phyloP scores from a whole-genome alignment of 176 grass and related monocot genomes.

The Zea mays region DNA sequence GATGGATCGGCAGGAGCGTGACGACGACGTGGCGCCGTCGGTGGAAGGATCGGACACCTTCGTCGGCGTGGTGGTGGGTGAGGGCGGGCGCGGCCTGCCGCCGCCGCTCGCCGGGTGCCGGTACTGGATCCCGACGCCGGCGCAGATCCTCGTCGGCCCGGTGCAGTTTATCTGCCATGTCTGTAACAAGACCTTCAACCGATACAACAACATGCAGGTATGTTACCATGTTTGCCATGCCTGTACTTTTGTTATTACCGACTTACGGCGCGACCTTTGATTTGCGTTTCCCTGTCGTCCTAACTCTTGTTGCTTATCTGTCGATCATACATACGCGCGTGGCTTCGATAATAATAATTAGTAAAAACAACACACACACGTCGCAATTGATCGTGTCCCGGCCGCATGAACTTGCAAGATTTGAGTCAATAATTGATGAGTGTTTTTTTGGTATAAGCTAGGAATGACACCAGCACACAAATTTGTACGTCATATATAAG shows the following conservation, averaged over 20 bases:
- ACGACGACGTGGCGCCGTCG: conserved; percentile 20
- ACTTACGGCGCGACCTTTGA: neutral
- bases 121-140: conserved; percentile 84
- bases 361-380: neutral
- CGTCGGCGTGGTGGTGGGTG: neutral
- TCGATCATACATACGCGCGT: neutral
- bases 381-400: neutral
- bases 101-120: conserved; percentile 19
- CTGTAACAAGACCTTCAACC: conserved; percentile 88
- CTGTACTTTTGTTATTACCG: neutral
- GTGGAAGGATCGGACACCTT: conserved; percentile 24
- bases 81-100: conserved; percentile 12
- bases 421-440: neutral
- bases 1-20: conserved; percentile 2
- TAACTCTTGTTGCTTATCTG: neutral
- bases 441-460: neutral
- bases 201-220: conserved; percentile 99
- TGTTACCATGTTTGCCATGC: neutral
- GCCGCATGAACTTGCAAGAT: neutral
- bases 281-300: neutral
- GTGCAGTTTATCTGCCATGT: conserved; percentile 87
- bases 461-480: neutral
- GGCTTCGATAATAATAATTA: neutral
- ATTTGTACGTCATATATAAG: neutral
- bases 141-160: conserved; percentile 81